phyloP scores from a whole-genome alignment of 352 stramenopile genomes.

The Pythium phragmiticola region DNA sequence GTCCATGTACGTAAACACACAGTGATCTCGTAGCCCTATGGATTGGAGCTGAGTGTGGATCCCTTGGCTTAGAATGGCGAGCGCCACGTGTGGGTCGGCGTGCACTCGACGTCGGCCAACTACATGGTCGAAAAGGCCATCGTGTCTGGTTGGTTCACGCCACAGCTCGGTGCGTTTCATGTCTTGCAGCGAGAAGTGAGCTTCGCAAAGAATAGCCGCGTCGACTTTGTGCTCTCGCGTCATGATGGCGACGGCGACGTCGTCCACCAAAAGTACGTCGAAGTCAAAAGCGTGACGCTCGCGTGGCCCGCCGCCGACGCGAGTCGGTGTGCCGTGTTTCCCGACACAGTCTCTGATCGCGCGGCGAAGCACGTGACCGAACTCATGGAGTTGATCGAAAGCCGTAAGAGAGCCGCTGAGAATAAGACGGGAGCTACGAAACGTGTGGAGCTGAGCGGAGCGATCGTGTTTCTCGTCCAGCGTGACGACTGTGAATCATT shows the following conservation, averaged over 20 bases:
- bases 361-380: constrained; percentile 79
- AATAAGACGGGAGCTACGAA: constrained; percentile 24
- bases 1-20: constrained; percentile 52
- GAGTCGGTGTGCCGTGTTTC: constrained; percentile 60
- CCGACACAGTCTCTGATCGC: constrained; percentile 72
- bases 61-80: constrained; percentile 52
- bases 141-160: constrained; percentile 49
- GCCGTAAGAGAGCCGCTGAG: constrained; percentile 12
- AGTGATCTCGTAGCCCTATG: too few species aligned
- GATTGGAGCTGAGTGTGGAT: not conserved
- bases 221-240: constrained; percentile 77
- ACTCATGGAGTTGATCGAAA: constrained; percentile 57
- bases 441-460: constrained; percentile 31
- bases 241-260: constrained; percentile 32
- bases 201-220: constrained; percentile 78
- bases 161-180: constrained; percentile 54
- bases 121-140: constrained; percentile 77
- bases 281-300: constrained; percentile 86
- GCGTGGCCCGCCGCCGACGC: constrained; percentile 18
- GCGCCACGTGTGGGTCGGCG: constrained; percentile 67
- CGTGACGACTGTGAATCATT: constrained; percentile 75
- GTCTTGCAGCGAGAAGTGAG: constrained; percentile 68
- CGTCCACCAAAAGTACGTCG: constrained; percentile 66
- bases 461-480: constrained; percentile 80
- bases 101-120: constrained; percentile 77